Base-by-base conservation (phyloP, 208 protist genomes). In the Trypanosoma caninum region DNA sequence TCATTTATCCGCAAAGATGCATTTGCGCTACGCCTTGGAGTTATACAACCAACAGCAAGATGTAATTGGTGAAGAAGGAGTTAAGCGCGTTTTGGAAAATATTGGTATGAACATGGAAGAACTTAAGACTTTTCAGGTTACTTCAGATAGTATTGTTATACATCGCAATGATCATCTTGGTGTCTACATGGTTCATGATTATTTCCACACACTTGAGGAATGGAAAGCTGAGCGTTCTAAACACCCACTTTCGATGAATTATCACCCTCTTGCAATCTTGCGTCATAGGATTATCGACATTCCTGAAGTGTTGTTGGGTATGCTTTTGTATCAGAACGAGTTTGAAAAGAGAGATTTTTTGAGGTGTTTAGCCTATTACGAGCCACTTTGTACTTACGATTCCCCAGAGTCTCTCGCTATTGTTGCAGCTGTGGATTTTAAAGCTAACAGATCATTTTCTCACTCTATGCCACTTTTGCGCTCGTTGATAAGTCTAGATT, bases 231-330 rank as follows among this genome's bases (percentile, higher is more conserved):
- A 88, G 30, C 73, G 80, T 16, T 69, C 76, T 1, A 72, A 78
- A 59, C 87, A 96, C 65, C 89, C 89, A 18, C 69, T 96, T 23
- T 74, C 76, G 42, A 77, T 92, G 58, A 96, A 96, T 74, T 94
- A 96, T 74, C 89, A 96, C 72, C 89, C 89, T 0, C 78, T 96
- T 35, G 76, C 87, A 33, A 89, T 96, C 45, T 96, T 87, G 48
- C 84, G 82, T 7, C 74, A 83, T 23, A 91, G 91, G 61, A 38
- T 96, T n/a, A 75, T 93, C 20, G 84, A 96, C 53, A 77, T 96
- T 52, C 89, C 89, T 4, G 86, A 96, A 59, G 89, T 96, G 55
- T 76, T 94, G 10, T 69, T 96, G 0, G 89, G 78, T 5, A 89
- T 96, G 80, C 44, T 91, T 31, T 69, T 93, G 20, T 89, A 94